These are phyloP conservation scores for Paracorniculantispora psalliotae DNA, from an alignment of 2,329 filamentous ascomycete genomes.

Conservation along the genomic window DNA sequence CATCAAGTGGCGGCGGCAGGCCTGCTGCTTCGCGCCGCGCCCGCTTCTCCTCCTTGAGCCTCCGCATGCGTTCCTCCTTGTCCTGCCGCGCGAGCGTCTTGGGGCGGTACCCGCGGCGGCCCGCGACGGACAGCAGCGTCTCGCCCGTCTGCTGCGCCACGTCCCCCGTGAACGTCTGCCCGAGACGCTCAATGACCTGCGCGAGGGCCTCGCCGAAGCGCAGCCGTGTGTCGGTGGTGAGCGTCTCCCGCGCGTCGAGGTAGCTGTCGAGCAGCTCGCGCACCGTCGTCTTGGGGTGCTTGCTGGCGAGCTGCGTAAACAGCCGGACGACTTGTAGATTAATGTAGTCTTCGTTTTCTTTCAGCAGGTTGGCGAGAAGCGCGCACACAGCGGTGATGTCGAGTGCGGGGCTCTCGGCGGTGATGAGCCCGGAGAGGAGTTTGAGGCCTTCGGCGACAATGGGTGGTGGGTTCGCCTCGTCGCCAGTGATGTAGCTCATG, in stretches of 20 bases:
- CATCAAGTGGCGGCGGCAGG: slow-evolving; percentile 18
- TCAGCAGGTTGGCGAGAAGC: slow-evolving; percentile 58
- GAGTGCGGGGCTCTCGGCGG: slow-evolving; percentile 50
- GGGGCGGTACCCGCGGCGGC: slow-evolving; percentile 56
- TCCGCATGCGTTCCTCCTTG: slow-evolving; percentile 43
- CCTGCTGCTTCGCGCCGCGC: slow-evolving; percentile 22
- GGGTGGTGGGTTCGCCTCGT: slow-evolving; percentile 57
- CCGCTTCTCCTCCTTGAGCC: slow-evolving; percentile 38
- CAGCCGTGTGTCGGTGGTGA: slow-evolving; percentile 57
- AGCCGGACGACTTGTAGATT: slow-evolving; percentile 63
- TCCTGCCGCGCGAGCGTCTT: slow-evolving; percentile 55
- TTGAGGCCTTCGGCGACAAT: slow-evolving; percentile 63
- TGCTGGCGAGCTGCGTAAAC: slow-evolving; percentile 55
- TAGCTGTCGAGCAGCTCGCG: slow-evolving; percentile 64
- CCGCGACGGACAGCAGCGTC: slow-evolving; percentile 58
- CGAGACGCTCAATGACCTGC: slow-evolving; percentile 58
- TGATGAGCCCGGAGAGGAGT: slow-evolving; percentile 54
- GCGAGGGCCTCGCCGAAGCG: slow-evolving; percentile 64
- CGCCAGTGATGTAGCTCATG: slow-evolving; percentile 56
- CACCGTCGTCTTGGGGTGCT: slow-evolving; percentile 57
- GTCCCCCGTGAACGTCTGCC: slow-evolving; percentile 50
- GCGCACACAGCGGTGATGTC: slow-evolving; percentile 63
- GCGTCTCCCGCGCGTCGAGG: slow-evolving; percentile 56
- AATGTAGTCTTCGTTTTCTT: slow-evolving; percentile 66
- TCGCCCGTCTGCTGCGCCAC: slow-evolving; percentile 48